Base-by-base conservation (phyloP, 371 early-diverging fungal genomes). In the Zychaea mexicana region DNA sequence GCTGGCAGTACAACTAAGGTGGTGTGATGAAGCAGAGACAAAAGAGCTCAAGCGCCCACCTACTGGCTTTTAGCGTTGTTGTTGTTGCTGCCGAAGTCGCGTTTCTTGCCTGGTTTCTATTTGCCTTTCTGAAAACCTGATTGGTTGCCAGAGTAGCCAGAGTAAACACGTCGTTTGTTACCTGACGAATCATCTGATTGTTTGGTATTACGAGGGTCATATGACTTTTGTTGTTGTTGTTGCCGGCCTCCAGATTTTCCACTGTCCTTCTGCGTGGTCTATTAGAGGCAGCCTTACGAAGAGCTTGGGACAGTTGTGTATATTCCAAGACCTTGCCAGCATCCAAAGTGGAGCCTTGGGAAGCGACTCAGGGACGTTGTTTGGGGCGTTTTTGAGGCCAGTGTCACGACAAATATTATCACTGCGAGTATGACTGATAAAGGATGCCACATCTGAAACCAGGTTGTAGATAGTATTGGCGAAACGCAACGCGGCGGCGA, bases 1-100 rank as follows among this genome's bases (percentile, higher is more conserved):
- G 69, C 71, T n/a, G 66, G 73, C 17, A 73, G 61, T 0, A 71
- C 62, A 10, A 70, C 71, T 22, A 58, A 47, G 2, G 68, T 69
- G 4, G 52, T 63, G 6, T 10, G 10, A 13, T 31, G 31, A 54
- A 21, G 55, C 28, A 19, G 30, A 22, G 9, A 13, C n/a, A 17
- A 54, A 54, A 19, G 19, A 54, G 19, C 12, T 30, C 5, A 54
- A 31, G 7, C 55, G 31, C 7, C 55, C 55, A 4, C 55, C 55
- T 54, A 54, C 55, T 54, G 55, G 15, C n/a, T n/a, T n/a, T 42
- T 15, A 3, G 42, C 13, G 24, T 12, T 28, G 33, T 22, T 30
- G 55, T 32, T 32, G n/a, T 54, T 27, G 17, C 31, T 31, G 21
- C 7, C 31, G 49, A 10, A 2, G 33, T 31, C 3, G 13, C 2